Evolutionary conservation across 208 protist genomes (phyloP).

Genomic region (Vickermania spadyakhi): DNA sequence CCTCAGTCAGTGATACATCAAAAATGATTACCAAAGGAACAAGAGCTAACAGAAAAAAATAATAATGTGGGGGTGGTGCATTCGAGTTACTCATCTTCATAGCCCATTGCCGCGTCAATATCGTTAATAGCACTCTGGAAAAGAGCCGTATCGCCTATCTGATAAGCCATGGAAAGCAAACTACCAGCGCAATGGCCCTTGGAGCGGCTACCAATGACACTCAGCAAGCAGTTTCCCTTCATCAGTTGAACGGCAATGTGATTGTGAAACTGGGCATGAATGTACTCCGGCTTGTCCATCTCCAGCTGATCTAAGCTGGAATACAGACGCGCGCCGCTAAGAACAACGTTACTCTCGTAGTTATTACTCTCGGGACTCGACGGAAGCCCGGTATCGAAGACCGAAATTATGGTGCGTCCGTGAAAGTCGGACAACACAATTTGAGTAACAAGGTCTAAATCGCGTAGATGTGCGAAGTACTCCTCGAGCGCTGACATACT

Average conservation of each 20-base stretch:
- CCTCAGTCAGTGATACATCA: no score
- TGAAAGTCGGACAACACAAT: conserved; percentile 73
- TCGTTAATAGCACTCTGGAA: conserved; percentile 8
- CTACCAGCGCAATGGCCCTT: conserved; percentile 71
- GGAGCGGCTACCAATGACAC: conserved; percentile 68
- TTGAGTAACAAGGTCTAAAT: conserved; percentile 68
- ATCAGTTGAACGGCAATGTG: conserved; percentile 65
- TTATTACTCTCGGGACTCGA: conserved; percentile 17
- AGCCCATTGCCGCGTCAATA: no score
- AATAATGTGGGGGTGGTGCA: no score
- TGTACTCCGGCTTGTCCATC: conserved; percentile 49
- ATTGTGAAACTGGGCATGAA: conserved; percentile 81
- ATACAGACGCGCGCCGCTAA: conserved; percentile 70
- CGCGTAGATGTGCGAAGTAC: conserved; percentile 83
- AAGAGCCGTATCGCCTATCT: conserved; percentile 28
- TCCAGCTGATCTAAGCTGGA: conserved; percentile 74
- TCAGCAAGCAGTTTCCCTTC: conserved; percentile 49
- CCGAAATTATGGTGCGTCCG: conserved; percentile 58
- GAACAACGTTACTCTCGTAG: conserved; percentile 73
- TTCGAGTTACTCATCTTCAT: no score
- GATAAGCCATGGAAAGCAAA: conserved; percentile 55
- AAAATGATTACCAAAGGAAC: no score
- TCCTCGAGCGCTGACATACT: conserved; percentile 59
- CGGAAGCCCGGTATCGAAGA: background rate
- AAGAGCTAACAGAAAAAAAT: no score